Conservation (phyloP, 768 basidiomycete species). For the Naematelia aurantialba region DNA sequence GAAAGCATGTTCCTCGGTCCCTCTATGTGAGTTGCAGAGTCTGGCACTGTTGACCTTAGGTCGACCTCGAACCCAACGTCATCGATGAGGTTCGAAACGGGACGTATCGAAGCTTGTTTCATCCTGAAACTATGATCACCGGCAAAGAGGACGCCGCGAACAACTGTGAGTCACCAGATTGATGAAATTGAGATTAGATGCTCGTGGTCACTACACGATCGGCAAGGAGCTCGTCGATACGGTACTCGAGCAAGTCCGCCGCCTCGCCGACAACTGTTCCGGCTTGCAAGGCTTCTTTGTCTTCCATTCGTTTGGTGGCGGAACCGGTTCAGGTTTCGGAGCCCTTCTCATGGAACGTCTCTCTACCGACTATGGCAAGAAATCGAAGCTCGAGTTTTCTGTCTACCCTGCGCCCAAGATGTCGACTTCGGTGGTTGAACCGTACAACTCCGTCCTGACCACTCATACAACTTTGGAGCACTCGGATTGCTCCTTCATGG, state of each 20-base stretch:
- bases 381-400: slow-evolving; percentile 97
- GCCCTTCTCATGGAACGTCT: slow-evolving; percentile 94
- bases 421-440: slow-evolving; percentile 95
- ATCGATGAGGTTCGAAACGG: slow-evolving; percentile 96
- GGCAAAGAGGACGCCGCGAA: slow-evolving; percentile 99
- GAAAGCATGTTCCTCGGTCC: slow-evolving; percentile 95
- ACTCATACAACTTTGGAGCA: slow-evolving; percentile 99
- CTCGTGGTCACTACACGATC: slow-evolving; percentile 97
- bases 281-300: slow-evolving; percentile 99
- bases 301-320: slow-evolving; percentile 99
- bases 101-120: slow-evolving; percentile 93
- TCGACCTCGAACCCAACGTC: slow-evolving; percentile 77
- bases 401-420: slow-evolving; percentile 94
- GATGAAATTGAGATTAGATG: slow-evolving; percentile 59
- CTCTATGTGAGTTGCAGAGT: slow-evolving; percentile 64
- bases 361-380: slow-evolving; percentile 98
- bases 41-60: slow-evolving; percentile 21
- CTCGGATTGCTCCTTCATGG: slow-evolving; percentile 99
- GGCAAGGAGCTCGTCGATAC: slow-evolving; percentile 97
- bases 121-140: slow-evolving; percentile 93
- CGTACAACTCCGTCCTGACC: slow-evolving; percentile 92
- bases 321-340: slow-evolving; percentile 98
- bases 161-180: slow-evolving; percentile 65
- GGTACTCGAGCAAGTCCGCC: slow-evolving; percentile 94
- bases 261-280: slow-evolving; percentile 93